Evolutionary conservation across 139 green algal species (phyloP).

Genomic region (Chlamydomonas asymmetrica): DNA sequence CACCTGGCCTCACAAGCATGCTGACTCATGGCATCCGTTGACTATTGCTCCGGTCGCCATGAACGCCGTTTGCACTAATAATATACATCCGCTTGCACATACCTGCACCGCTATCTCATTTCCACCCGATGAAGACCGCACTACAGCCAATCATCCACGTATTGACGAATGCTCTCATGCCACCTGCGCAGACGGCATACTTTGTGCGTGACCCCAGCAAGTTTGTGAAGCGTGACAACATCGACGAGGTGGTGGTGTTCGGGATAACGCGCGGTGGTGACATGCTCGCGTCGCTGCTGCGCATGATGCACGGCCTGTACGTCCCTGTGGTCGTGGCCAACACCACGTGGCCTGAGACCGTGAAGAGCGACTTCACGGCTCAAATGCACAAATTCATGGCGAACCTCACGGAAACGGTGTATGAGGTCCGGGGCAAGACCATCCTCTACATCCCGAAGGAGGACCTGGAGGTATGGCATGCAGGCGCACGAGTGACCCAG

Average conservation of each 20-base stretch:
- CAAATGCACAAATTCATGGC: constrained; percentile 83
- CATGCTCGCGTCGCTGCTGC: constrained; percentile 62
- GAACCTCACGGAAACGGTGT: constrained; percentile 73
- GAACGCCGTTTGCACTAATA: no score
- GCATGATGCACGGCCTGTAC: constrained; percentile 74
- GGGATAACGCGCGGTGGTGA: constrained; percentile 43
- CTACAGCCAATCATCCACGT: constrained; percentile 23
- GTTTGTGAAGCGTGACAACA: constrained; percentile 62
- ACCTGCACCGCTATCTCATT: not conserved
- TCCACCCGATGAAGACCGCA: not conserved
- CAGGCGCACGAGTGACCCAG: no score
- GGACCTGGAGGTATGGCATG: no score
- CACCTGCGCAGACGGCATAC: constrained; percentile 55
- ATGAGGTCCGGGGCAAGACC: constrained; percentile 73
- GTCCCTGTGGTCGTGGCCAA: constrained; percentile 66
- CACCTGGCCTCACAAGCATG: not conserved
- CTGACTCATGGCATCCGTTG: not conserved
- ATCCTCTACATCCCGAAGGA: constrained; percentile 78
- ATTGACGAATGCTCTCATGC: constrained; percentile 32
- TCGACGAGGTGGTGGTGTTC: constrained; percentile 54
- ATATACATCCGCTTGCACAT: not conserved
- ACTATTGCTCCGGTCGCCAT: no score
- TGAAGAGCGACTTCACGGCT: constrained; percentile 74
- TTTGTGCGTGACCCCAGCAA: constrained; percentile 66
- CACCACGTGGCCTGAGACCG: constrained; percentile 73